Conservation (phyloP, 305 asterid genomes). For the Lippia alba region DNA sequence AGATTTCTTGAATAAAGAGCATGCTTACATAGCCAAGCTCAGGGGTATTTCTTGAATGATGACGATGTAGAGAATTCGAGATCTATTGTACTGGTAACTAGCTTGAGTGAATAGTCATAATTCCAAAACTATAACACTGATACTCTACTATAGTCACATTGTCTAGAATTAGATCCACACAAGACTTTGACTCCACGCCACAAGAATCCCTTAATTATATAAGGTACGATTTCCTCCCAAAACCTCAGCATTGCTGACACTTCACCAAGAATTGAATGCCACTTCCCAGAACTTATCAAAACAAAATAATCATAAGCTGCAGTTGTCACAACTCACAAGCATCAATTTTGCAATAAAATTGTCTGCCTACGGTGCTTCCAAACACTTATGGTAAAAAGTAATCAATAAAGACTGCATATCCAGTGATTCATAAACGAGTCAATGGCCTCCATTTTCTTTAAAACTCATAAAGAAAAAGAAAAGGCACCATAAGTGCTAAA, state of each 20-base stretch:
- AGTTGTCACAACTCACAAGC: not conserved
- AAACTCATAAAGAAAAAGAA: not conserved
- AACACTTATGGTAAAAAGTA: conserved; percentile 13
- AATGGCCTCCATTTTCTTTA: not conserved
- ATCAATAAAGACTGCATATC: not conserved
- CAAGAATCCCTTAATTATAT: not conserved
- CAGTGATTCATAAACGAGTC: not conserved
- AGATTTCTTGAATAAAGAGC: conserved; percentile 12
- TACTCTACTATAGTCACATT: not conserved
- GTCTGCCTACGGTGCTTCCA: not conserved
- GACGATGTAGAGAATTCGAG: not conserved
- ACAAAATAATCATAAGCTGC: conserved; percentile 11
- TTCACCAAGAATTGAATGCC: conserved; percentile 2
- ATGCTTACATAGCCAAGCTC: not conserved
- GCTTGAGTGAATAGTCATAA: not conserved
- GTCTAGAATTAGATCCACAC: not conserved
- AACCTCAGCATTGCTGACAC: not conserved
- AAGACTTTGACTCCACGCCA: conserved; percentile 1
- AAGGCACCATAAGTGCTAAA: not conserved
- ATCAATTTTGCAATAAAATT: conserved; percentile 16
- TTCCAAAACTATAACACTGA: not conserved
- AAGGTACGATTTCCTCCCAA: not conserved
- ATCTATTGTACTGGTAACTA: not conserved
- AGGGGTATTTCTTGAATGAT: conserved; percentile 4
- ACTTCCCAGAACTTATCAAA: not conserved